These are phyloP conservation scores for Harringtonia aguacate DNA, from an alignment of 2,329 filamentous ascomycete genomes.

Conservation along the genomic window DNA sequence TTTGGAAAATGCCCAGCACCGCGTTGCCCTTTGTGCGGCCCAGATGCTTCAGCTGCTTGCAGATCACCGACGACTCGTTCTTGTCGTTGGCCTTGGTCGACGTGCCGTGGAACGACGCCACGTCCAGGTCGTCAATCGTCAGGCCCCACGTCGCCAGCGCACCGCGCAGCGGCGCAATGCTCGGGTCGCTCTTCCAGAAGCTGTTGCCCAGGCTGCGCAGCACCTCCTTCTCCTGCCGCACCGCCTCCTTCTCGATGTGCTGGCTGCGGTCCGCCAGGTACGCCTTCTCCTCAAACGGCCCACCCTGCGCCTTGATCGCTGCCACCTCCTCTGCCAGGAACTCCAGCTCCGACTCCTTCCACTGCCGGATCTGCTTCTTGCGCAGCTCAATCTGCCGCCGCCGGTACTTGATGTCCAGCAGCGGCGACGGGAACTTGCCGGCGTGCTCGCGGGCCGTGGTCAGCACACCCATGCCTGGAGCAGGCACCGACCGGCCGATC, in stretches of 20 bases:
- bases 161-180: conserved; percentile 90
- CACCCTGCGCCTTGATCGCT: conserved; percentile 74
- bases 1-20: conserved; percentile 95
- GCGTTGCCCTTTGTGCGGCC: conserved; percentile 96
- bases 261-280: conserved; percentile 75
- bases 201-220: conserved; percentile 90
- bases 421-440: conserved; percentile 86
- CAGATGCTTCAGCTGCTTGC: conserved; percentile 89
- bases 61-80: conserved; percentile 97
- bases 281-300: conserved; percentile 65
- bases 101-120: conserved; percentile 97
- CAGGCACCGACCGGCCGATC: conserved; percentile 94
- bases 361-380: conserved; percentile 88
- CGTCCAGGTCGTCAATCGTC: conserved; percentile 87
- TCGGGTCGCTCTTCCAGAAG: conserved; percentile 95
- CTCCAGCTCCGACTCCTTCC: conserved; percentile 90
- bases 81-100: conserved; percentile 99
- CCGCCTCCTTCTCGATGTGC: conserved; percentile 82
- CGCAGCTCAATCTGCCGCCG: conserved; percentile 89
- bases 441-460: conserved; percentile 87
- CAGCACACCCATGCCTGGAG: conserved; percentile 91
- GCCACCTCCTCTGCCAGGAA: conserved; percentile 88
- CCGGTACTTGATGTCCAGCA: conserved; percentile 96
- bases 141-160: conserved; percentile 96
- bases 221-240: conserved; percentile 85